Evolutionary conservation across 495 filamentous ascomycete species (phyloP).

Genomic region (Hamigera avellanea): DNA sequence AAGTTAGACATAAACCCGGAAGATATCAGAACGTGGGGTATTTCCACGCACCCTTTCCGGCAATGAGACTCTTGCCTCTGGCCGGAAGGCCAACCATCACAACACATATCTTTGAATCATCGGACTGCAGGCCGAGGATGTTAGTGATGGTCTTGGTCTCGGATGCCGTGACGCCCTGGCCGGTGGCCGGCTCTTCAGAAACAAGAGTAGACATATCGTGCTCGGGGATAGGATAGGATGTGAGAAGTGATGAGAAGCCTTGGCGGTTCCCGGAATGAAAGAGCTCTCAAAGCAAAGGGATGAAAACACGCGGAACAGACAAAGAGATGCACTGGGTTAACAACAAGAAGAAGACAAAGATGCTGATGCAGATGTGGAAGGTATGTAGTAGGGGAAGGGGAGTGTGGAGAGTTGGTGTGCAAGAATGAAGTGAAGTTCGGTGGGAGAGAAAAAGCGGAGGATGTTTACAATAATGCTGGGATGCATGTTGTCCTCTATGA

Average conservation of each 20-base stretch:
- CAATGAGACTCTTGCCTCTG: constrained; percentile 91
- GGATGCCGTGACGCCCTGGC: not conserved
- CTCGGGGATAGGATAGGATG: not conserved
- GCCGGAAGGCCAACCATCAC: constrained; percentile 97
- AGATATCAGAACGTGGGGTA: too few species aligned
- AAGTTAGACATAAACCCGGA: too few species aligned
- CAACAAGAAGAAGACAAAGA: constrained; percentile 1
- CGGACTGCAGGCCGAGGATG: constrained; percentile 51
- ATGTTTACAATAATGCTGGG: not conserved
- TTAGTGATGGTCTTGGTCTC: constrained; percentile 1
- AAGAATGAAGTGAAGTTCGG: not conserved
- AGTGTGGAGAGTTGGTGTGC: not conserved
- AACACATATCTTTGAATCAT: constrained; percentile 93
- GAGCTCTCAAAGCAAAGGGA: not conserved
- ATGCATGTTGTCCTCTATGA: not conserved
- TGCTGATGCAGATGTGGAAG: not conserved
- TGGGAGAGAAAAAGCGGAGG: not conserved
- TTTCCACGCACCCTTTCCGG: constrained; percentile 68
- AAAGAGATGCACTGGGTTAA: too few species aligned
- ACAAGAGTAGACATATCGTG: not conserved
- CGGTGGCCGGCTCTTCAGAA: not conserved
- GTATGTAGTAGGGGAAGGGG: not conserved
- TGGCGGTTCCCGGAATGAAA: not conserved
- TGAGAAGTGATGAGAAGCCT: too few species aligned
- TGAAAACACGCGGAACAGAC: too few species aligned